Base-by-base conservation (phyloP, 192 early-diverging fungal species). In the Mortierella hygrophila region DNA sequence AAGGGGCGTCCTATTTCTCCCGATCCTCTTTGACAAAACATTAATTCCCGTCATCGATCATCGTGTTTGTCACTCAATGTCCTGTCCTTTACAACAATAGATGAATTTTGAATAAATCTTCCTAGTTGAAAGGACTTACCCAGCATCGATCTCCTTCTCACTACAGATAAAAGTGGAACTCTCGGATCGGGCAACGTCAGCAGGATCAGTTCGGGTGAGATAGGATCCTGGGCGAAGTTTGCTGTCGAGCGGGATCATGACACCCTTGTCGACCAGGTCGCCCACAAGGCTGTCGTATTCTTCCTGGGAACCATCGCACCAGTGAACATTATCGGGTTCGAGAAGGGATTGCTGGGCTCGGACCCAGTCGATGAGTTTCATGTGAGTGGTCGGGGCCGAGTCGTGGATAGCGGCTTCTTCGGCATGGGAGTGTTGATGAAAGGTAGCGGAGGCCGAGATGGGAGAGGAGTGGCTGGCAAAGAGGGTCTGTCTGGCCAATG, bases 121-220 rank as follows among this genome's bases (percentile, higher is more conserved):
- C 11, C 13, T 46, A 29, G 11, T 18, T 29, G 38, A 46, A 21
- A 29, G 20, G 44, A 23, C 55, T 75, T 81, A 86, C 84, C 84
- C 84, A 40, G 84, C 75, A 63, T 86, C 84, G 26, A 81, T 81
- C 44, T 80, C 26, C 0, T 71, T 38, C 10, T 60, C 79, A 38
- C 84, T 86, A 32, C 84, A 86, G 65, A 86, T 86, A 57, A 86
- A 86, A 10, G 84, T 86, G 1, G 84, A 86, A 42, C 79, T 75
- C 63, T 86, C 84, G 38, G 84, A 86, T 42, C 84, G 84, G 20
- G 84, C 84, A 6, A 86, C 84, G 60, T 86, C 84, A 16, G 79
- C 78, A 35, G 79, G 75, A n/a, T 86, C 84, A 16, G 84, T 86
- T 11, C 84, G 72, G 3, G 84, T 81, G 2, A 86, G 46, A 55